Evolutionary conservation across 495 filamentous ascomycete genomes (phyloP), one percentile per base, ranked within the genome.

Genomic region (Podospora australis): DNA sequence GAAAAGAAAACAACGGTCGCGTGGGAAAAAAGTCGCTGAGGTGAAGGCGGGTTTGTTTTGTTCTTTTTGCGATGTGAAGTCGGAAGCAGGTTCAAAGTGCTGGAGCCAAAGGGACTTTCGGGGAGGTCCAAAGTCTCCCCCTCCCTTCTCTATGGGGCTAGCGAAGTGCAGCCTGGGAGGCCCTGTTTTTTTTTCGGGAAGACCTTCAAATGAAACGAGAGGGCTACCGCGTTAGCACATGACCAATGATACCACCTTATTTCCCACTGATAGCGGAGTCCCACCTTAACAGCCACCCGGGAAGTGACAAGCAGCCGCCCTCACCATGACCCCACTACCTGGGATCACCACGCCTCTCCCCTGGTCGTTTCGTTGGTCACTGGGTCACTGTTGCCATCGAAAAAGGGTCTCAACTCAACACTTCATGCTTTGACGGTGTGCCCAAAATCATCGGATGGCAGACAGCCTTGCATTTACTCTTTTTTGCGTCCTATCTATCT

Each of bases 31-130:
- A 49, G 40, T 53, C 32, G 45, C 21, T 48, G 48, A 23, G 48
- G 49, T 35, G 39, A 35, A 47, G 43, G 35, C 42, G 23, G 42
- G 25, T 16, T 54, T 64, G 60, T 56, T 54, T 63, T 64, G 52
- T 47, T 64, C 55, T 59, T 49, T 61, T 62, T 62, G 60, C 55
- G 58, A 62, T 52, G 48, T 54, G 46, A 39, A 26, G 46, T 55
- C 41, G 48, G 34, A 43, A 42, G 49, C 40, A 52, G 47, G 58
- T 54, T 50, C 49, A 55, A n/a, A 49, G 50, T 54, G 50, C 51
- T 59, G 60, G 52, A 48, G 55, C 20, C 49, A 52, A 57, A 64
- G 55, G 53, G 58, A 57, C 54, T 48, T 57, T 36, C 28, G 44
- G 53, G 52, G 53, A 49, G 55, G 48, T 46, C 45, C 41, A 43